Evolutionary conservation across 192 early-diverging fungal genomes (phyloP), one percentile per base, ranked within the genome.

Genomic region (Backusella tarrabulga): DNA sequence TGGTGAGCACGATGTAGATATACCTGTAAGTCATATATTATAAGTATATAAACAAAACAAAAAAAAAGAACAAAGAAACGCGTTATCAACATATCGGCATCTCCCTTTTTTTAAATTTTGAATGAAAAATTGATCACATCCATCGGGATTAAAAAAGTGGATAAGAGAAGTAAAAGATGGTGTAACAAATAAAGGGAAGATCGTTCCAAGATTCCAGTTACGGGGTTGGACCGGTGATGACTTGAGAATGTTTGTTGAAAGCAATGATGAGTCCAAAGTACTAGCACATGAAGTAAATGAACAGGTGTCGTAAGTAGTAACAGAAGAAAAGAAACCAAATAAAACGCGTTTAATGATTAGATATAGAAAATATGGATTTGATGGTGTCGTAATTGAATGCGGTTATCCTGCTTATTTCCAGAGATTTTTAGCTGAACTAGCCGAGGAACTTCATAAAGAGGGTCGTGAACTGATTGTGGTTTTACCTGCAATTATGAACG

Each of bases 1-100:
- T 38, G 83, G 80, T 34, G 78, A 71, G 38, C 83, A 85, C 52
- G 83, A 85, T 66, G 83, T 85, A 8, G 80, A 81, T 60, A n/a
- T 60, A 50, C 34, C 54, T 7, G 81, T 83, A 79, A 74, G 73
- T 81, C n/a, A 21, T 6, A 50, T 26, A 23, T 32, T 32, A 32
- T 32, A 32, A 32, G 32, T 32, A 32, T 42, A 35, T 12, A 54
- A 70, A 34, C 26, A 21, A 2, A 15, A n/a, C 9, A 56, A 21
- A 40, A 26, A 11, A 41, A 34, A 56, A 60, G 23, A n/a, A 23
- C 41, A 42, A 42, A 50, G 17, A 50, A 26, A 29, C 56, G 38
- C 34, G 35, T 26, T 71, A 44, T 71, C n/a, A 19, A 44, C 3
- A 23, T 66, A 7, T 50, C 23, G 14, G 6, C 32, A 32, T 32